phyloP scores from a whole-genome alignment of 169 alveolate species.

The Plasmodium billcollinsi region DNA sequence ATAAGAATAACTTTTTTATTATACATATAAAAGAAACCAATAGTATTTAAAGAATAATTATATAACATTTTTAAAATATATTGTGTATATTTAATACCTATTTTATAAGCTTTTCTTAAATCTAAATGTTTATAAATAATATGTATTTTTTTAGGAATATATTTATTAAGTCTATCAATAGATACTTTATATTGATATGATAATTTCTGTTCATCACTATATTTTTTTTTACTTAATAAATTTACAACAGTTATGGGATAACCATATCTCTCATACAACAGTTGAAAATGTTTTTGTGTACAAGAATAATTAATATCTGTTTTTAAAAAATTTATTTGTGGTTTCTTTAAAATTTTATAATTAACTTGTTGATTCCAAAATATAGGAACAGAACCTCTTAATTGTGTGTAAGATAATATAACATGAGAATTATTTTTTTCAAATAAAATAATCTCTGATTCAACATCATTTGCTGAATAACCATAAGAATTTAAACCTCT shows the following conservation, averaged over 20 bases:
- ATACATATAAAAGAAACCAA: constrained; percentile 64
- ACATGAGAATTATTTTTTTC: constrained; percentile 80
- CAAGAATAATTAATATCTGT: constrained; percentile 88
- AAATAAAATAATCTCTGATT: constrained; percentile 94
- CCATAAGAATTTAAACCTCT: constrained; percentile 94
- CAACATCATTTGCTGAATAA: constrained; percentile 94
- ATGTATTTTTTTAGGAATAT: constrained; percentile 74
- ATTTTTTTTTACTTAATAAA: constrained; percentile 79
- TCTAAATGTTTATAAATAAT: constrained; percentile 77
- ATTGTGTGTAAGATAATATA: constrained; percentile 92
- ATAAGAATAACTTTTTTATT: constrained; percentile 14
- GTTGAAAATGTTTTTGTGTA: constrained; percentile 65
- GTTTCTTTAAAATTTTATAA: constrained; percentile 79
- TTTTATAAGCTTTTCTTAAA: constrained; percentile 76
- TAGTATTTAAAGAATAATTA: constrained; percentile 18
- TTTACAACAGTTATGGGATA: constrained; percentile 80
- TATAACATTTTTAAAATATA: constrained; percentile 77
- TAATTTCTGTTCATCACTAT: constrained; percentile 78
- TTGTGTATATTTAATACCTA: constrained; percentile 60
- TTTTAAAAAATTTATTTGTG: constrained; percentile 84
- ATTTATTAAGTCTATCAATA: constrained; percentile 66
- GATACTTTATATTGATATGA: constrained; percentile 70
- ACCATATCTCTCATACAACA: constrained; percentile 77
- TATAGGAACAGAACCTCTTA: constrained; percentile 97
- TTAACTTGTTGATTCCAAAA: constrained; percentile 91